These are phyloP conservation scores for Euphorbia lathyris DNA, from an alignment of 345 rosid genomes.

Conservation along the genomic window DNA sequence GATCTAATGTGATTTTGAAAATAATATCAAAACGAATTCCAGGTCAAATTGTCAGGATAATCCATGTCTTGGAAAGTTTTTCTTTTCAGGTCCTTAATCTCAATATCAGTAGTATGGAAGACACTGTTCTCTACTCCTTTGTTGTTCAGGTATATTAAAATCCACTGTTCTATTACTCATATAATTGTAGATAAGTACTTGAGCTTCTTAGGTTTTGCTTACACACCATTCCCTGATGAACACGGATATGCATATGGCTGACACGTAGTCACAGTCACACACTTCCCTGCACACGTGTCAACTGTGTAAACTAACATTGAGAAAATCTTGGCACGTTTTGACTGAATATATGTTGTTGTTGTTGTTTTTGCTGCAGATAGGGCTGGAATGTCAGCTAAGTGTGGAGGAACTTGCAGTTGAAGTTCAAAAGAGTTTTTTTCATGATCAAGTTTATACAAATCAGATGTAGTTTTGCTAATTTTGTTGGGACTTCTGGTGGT, in stretches of 20 bases:
- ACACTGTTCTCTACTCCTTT: slow-evolving; percentile 80
- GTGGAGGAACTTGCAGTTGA: slow-evolving; percentile 84
- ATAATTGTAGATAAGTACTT: neutral
- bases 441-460: slow-evolving; percentile 8
- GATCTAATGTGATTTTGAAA: slow-evolving; percentile 72
- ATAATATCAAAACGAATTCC: slow-evolving; percentile 47
- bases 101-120: slow-evolving; percentile 90
- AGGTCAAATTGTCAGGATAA: slow-evolving; percentile 72
- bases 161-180: neutral
- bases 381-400: slow-evolving; percentile 68
- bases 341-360: neutral
- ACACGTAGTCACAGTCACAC: neutral
- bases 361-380: slow-evolving; percentile 23
- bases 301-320: neutral
- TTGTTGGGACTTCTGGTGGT: too few relatives aligned
- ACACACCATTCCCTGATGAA: neutral
- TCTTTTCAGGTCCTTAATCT: slow-evolving; percentile 76
- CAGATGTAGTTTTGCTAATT: slow-evolving; percentile 2
- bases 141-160: slow-evolving; percentile 59
- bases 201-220: neutral
- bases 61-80: slow-evolving; percentile 66
- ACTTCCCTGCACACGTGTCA: neutral
- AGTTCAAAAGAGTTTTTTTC: slow-evolving; percentile 70
- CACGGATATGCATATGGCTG: neutral
- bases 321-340: neutral